Evolutionary conservation across 2,329 filamentous ascomycete species (phyloP).

Genomic region (Botrytis elliptica): DNA sequence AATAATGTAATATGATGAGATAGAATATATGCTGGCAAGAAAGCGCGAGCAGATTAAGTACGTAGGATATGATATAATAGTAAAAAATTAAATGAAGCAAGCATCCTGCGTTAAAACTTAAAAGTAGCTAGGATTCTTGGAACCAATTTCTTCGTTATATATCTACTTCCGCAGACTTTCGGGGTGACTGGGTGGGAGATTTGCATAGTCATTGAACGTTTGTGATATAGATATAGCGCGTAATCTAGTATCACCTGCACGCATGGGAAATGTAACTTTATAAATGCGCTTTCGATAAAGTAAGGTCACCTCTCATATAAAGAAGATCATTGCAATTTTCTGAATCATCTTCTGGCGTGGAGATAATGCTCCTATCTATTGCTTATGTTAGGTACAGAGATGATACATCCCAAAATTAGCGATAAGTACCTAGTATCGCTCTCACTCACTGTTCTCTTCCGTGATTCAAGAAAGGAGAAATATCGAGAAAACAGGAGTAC

Average conservation of each 20-base stretch:
- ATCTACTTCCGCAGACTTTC: not conserved
- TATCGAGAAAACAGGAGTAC: conserved; percentile 25
- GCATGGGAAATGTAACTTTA: not conserved
- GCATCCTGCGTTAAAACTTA: not conserved
- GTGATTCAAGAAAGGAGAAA: conserved; percentile 37
- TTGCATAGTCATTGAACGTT: not conserved
- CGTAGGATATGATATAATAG: conserved; percentile 38
- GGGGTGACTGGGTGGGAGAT: not conserved
- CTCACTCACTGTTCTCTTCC: conserved; percentile 42
- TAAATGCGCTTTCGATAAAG: not conserved
- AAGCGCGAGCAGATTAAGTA: conserved; percentile 34
- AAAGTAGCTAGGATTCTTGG: not conserved
- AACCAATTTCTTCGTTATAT: not conserved
- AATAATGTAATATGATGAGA: conserved; percentile 46
- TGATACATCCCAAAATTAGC: conserved; percentile 47
- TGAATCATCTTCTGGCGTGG: conserved; percentile 45
- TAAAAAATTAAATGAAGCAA: conserved; percentile 37
- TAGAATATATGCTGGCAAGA: conserved; percentile 50
- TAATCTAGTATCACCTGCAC: not conserved
- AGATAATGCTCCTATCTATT: conserved; percentile 46
- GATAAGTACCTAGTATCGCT: conserved; percentile 39
- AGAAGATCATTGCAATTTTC: conserved; percentile 40
- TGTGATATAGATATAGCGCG: not conserved
- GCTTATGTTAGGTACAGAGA: conserved; percentile 43
- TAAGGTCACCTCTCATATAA: conserved; percentile 18